Base-by-base conservation (phyloP, 148 eudicot genomes). In the Amaranthus hypochondriacus region DNA sequence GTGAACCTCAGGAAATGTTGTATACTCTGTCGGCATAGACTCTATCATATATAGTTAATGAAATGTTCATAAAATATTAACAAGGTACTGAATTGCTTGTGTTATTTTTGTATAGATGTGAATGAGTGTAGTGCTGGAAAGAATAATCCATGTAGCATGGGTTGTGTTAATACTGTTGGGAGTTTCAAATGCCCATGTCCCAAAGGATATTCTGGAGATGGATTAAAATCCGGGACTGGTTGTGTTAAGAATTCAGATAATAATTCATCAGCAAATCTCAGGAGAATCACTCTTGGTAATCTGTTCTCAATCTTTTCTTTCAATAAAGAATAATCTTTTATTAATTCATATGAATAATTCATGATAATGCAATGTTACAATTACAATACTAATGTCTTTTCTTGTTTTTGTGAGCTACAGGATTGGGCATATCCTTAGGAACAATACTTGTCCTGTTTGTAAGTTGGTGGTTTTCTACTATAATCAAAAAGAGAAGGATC, bases 261-360 rank as follows among this genome's bases (percentile, higher is more conserved):
- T 1, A 28, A 11, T 11, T 60, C 63, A 28, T 28, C 43, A 18
- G 9, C 11, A 54, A 53, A 28, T 28, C 39, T 28, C 39, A 28
- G 39, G 54, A 76, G 68, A 48, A 3, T 73, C 64, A 62, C 60
- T 48, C 7, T 76, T 57, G 83, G 80, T 81, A 76, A 70, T 14
- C 13, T 28, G 39, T 0, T 60, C 12, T 60, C 3, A 60, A 1
- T 42, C 56, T 9, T 6, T 3, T 59, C 8, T 5, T 18, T 18
- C 18, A 18, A 18, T 18, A 18, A 18, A 18, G 18, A 18, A 18
- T 18, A 60, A 1, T 42, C 56, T 9, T 0, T 28, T 28, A 28
- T 28, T 28, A 28, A 28, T 28, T 28, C 0, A 28, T 18, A 18
- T 18, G 18, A 18, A 18, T 18, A 0, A 28, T 28, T 28, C 39